These are phyloP conservation scores for Paraurostyla sp. DNA, from an alignment of 73 alveolate species.

Conservation along the genomic window DNA sequence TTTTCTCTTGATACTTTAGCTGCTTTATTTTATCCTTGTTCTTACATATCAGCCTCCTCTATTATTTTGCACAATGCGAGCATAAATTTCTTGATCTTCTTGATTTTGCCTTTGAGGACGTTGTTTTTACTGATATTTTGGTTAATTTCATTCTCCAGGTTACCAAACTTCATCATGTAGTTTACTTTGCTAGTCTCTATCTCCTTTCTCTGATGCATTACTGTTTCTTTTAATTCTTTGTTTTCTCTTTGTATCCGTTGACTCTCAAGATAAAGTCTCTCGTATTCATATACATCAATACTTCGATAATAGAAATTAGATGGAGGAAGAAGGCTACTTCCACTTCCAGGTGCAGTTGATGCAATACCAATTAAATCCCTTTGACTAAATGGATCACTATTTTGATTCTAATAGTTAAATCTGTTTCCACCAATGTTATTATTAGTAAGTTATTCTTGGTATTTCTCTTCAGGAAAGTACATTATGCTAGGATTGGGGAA, in stretches of 20 bases:
- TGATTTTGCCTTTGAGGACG: slow-evolving; percentile 26
- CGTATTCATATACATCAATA: background rate
- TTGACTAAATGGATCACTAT: background rate
- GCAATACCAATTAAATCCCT: background rate
- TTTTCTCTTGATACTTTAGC: background rate
- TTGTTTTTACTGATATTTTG: background rate
- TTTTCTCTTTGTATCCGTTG: slow-evolving; percentile 15
- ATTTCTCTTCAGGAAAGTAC: no score
- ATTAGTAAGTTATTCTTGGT: no score
- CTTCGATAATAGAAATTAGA: no score
- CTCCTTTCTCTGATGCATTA: background rate
- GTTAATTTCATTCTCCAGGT: slow-evolving; percentile 14
- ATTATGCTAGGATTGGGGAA: no score
- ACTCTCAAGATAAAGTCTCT: background rate
- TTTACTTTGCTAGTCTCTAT: background rate
- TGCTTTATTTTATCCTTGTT: background rate
- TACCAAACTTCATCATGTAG: background rate
- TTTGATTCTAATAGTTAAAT: no score
- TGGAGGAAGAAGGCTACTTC: background rate
- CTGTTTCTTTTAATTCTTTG: background rate
- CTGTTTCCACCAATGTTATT: background rate
- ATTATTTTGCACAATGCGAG: slow-evolving; percentile 3
- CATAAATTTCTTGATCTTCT: slow-evolving; percentile 42
- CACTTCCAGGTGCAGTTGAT: background rate
- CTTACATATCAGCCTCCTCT: background rate